Conservation (phyloP, 495 filamentous ascomycete species). For the Pseudomonodictys pantanalensis region DNA sequence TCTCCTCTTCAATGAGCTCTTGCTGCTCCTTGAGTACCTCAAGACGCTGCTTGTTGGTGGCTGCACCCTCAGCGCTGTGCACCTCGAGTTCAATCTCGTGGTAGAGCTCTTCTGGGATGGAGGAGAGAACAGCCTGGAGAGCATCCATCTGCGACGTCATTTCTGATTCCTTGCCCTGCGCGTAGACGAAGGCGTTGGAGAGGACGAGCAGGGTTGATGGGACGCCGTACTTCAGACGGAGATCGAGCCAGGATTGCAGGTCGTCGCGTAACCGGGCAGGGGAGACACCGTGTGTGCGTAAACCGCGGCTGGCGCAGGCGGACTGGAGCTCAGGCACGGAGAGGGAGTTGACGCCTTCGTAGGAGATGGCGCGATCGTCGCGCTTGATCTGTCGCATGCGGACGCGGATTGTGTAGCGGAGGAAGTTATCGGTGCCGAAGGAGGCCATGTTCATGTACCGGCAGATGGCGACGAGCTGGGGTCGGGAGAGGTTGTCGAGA, state of each 20-base stretch:
- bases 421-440: conserved; percentile 93
- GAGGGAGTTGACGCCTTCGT: conserved; percentile 89
- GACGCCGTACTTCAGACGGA: conserved; percentile 87
- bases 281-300: conserved; percentile 86
- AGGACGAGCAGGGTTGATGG: conserved; percentile 93
- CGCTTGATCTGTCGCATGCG: conserved; percentile 99
- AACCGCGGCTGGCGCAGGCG: conserved; percentile 83
- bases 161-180: conserved; percentile 81
- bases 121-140: conserved; percentile 83
- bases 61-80: conserved; percentile 92
- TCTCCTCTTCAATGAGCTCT: conserved; percentile 96
- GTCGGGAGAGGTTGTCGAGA: conserved; percentile 92
- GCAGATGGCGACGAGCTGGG: conserved; percentile 95
- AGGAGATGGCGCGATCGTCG: conserved; percentile 91
- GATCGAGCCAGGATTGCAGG: conserved; percentile 89
- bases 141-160: conserved; percentile 90
- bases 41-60: conserved; percentile 98
- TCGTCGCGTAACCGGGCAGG: conserved; percentile 86
- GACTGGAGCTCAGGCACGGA: conserved; percentile 91
- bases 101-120: conserved; percentile 96
- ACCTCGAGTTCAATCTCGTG: conserved; percentile 99
- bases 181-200: conserved; percentile 96
- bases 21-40: conserved; percentile 99
- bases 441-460: conserved; percentile 97
- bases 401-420: conserved; percentile 96